Conservation (phyloP, 192 early-diverging fungal genomes). For the Dissophora ornata region DNA sequence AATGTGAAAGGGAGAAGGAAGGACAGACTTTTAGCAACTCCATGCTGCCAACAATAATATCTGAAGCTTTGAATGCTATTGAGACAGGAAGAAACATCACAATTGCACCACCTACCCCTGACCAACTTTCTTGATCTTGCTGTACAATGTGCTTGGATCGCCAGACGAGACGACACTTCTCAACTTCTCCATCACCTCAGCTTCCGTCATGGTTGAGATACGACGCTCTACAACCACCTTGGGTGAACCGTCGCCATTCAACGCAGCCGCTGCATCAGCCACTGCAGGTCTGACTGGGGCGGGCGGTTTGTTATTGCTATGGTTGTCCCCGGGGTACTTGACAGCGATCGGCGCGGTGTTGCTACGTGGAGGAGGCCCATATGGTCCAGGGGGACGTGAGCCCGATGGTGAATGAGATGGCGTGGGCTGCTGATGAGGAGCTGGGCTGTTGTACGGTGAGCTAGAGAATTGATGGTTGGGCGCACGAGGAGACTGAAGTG, state of each 20-base stretch:
- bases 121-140: slow-evolving; percentile 96
- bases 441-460: slow-evolving; percentile 18
- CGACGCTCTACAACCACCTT: slow-evolving; percentile 75
- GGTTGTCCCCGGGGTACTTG: slow-evolving; percentile 22
- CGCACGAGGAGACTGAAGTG: slow-evolving; percentile 29
- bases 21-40: too few species aligned
- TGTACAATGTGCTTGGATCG: slow-evolving; percentile 92
- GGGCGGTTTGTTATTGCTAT: slow-evolving; percentile 9
- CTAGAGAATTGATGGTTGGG: slow-evolving; percentile 32
- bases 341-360: slow-evolving; percentile 43
- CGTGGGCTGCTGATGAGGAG: slow-evolving; percentile 14
- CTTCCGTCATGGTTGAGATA: slow-evolving; percentile 89
- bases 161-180: slow-evolving; percentile 89
- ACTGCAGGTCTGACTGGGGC: slow-evolving; percentile 27
- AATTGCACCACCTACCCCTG: slow-evolving; percentile 94
- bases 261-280: slow-evolving; percentile 46
- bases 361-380: slow-evolving; percentile 25
- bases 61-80: too few species aligned
- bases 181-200: slow-evolving; percentile 96
- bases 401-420: slow-evolving; percentile 21
- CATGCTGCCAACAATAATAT: too few species aligned
- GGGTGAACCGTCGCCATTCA: slow-evolving; percentile 40
- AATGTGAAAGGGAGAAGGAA: neutral
- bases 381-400: slow-evolving; percentile 32
- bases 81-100: too few species aligned